These are phyloP conservation scores for Metarhizium humberi DNA, from an alignment of 2,329 filamentous ascomycete species.

Conservation along the genomic window DNA sequence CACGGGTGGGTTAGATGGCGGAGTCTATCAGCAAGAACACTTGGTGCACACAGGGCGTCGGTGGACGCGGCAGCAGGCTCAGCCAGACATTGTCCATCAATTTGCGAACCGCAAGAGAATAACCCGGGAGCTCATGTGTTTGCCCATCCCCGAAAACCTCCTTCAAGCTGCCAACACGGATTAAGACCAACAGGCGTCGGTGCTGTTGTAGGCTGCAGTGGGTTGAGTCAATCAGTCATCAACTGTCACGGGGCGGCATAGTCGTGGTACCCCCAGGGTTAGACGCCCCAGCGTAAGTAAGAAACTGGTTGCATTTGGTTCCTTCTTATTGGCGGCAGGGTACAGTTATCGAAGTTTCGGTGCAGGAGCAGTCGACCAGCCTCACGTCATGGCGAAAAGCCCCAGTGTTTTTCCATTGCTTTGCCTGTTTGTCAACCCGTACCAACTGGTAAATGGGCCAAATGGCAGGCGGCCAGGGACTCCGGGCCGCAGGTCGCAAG, in stretches of 20 bases:
- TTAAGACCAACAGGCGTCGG: not conserved
- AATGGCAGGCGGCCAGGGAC: not conserved
- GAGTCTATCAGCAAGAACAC: not conserved
- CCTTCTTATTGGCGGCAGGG: not conserved
- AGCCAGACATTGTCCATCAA: not conserved
- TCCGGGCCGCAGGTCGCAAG: too few species aligned
- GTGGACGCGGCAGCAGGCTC: not conserved
- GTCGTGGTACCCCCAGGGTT: not conserved
- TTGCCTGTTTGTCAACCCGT: not conserved
- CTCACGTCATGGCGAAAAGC: not conserved
- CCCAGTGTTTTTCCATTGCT: not conserved
- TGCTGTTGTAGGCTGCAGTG: not conserved
- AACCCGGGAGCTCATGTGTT: not conserved
- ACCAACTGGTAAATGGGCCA: not conserved
- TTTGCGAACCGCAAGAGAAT: not conserved
- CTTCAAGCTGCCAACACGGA: not conserved
- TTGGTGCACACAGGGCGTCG: not conserved
- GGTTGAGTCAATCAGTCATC: not conserved
- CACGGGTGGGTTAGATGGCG: conserved; percentile 1
- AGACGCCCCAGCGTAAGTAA: not conserved
- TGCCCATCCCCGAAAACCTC: not conserved
- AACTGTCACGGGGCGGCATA: not conserved
- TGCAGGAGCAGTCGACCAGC: not conserved
- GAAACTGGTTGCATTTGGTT: not conserved
- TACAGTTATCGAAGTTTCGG: not conserved